Evolutionary conservation across 2,329 filamentous ascomycete genomes (phyloP).

Genomic region (Aspergillus sp.): DNA sequence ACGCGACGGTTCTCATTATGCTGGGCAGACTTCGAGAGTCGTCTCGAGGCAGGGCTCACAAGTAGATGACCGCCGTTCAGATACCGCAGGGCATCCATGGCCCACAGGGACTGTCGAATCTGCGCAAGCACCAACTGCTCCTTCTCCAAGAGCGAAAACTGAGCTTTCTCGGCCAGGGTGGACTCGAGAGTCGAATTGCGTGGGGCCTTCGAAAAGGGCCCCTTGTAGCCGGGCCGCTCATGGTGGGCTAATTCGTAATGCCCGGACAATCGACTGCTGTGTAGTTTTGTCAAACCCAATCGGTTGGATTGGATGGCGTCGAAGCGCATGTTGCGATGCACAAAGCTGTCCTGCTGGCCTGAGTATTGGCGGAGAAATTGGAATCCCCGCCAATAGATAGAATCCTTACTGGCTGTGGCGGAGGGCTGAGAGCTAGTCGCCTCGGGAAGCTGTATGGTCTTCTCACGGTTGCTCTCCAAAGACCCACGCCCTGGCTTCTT

Average conservation of each 20-base stretch:
- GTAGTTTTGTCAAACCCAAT: conserved; percentile 61
- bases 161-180: conserved; percentile 45
- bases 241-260: conserved; percentile 70
- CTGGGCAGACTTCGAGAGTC: conserved; percentile 19
- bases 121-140: conserved; percentile 73
- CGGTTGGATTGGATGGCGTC: conserved; percentile 82
- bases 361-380: conserved; percentile 62
- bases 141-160: conserved; percentile 51
- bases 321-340: conserved; percentile 75
- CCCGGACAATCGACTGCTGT: conserved; percentile 74
- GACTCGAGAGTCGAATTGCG: conserved; percentile 58
- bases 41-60: conserved; percentile 43
- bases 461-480: conserved; percentile 14
- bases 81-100: conserved; percentile 53
- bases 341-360: conserved; percentile 65
- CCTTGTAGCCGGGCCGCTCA: conserved; percentile 62
- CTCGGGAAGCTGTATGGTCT: conserved; percentile 28
- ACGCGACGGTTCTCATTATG: conserved; percentile 40
- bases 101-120: conserved; percentile 53
- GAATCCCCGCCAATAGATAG: conserved; percentile 83
- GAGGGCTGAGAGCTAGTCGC: conserved; percentile 32
- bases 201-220: conserved; percentile 62
- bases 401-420: conserved; percentile 52
- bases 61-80: conserved; percentile 55
- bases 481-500: conserved; percentile 10